Evolutionary conservation across 2,329 filamentous ascomycete species (phyloP), one percentile per base, ranked within the genome.

Genomic region (Xylaria sp.): DNA sequence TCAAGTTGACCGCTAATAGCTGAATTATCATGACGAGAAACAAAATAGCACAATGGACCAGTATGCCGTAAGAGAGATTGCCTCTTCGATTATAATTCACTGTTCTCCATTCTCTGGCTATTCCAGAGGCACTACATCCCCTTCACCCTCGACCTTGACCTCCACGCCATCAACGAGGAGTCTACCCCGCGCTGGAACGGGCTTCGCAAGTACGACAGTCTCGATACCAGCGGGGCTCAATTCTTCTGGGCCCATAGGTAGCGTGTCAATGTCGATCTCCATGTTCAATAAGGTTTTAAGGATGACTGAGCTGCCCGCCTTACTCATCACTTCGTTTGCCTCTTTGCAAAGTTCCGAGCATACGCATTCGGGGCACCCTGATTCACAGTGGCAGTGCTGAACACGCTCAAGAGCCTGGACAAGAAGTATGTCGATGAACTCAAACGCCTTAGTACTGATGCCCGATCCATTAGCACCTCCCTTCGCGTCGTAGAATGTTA

Each of bases 401-500:
- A 98, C 89, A 7, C 96, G 85, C 63, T 88, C 84, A 42, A 96
- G 85, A 0, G 94, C 95, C 75, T 94, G 90, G 22, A 82, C 82
- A 0, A 98, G 84, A 38, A 98, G 81, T 38, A 91, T 77, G 74
- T 97, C 93, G 22, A 97, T 85, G 75, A 97, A 96, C 74, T 98
- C 95, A 74, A 98, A 98, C 0, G 94, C 95, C 77, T 97, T 97
- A 44, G 91, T 92, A 68, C 91, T 93, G 72, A 97, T 96, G 0
- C 96, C 96, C 0, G 89, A 91, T 0, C 95, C 95, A 49, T 88
- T 87, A 0, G 91, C 86, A 0, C 95, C 95, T 7, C 96, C 96
- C 79, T 97, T 97, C 2, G 93, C 91, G 77, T 98, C 96, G 79
- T 98, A 99, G 75, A 99, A 97, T 0, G 93, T 97, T 54, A 99